Evolutionary conservation across 2,329 filamentous ascomycete genomes (phyloP), one percentile per base, ranked within the genome.

Genomic region (Shiraia bambusicola): DNA sequence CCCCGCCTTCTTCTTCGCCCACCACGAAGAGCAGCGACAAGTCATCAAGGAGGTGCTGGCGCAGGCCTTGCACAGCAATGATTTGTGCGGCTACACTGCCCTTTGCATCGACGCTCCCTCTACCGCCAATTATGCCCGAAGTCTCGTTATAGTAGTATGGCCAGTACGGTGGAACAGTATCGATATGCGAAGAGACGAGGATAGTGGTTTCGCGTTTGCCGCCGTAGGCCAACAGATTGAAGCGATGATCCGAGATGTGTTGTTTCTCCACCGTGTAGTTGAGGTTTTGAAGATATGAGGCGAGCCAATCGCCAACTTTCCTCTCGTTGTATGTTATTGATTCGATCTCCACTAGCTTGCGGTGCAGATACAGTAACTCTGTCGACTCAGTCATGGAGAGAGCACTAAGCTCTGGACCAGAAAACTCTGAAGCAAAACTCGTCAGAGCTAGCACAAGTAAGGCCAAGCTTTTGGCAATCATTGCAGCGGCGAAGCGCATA

Each of bases 181-280:
- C 91, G 57, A 95, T 92, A 65, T 95, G 90, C 42, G 85, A 90
- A 1, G 83, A 83, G 1, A 91, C 69, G n/a, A 89, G 72, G 9
- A 88, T 73, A 25, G 76, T 77, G 2, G 83, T 78, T 8, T 76
- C 70, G 27, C 76, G 73, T 12, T 69, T 67, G 33, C 69, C 64
- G 2, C 73, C 69, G 46, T 80, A 89, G 2, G 90, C 90, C 28
- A 91, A 73, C 34, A 95, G 75, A 59, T 95, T 95, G 74, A 85
- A 90, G 29, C 86, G 78, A 24, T 69, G 63, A 28, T 70, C 50
- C 40, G 70, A 66, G 37, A 72, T 63, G 63, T 74, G 61, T 56
- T 86, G 83, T 42, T 75, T 78, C 54, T 85, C 77, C 24, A 86
- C 82, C 0, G 75, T 80, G 67, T 84, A 86, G 53, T 79, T 76